A percentile compares a stretch with the other conserved stretches of the same genome.
These are phyloP conservation scores for Blastobotrys mokoenaii DNA, from an alignment of 805 yeast species.

Conservation along the genomic window DNA sequence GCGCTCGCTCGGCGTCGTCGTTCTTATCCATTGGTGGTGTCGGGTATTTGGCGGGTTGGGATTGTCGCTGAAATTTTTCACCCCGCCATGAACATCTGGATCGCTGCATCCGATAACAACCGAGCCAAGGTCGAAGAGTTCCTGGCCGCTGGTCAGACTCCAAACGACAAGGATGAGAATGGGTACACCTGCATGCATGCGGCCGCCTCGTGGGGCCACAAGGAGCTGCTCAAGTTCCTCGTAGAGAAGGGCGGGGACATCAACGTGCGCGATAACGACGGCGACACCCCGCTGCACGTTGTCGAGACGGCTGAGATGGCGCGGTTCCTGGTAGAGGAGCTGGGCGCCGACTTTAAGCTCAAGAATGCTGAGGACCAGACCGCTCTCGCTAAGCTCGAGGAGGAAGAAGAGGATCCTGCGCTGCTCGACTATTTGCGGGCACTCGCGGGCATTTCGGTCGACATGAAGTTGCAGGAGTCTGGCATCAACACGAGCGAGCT, in stretches of 20 bases:
- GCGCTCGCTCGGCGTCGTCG: not conserved
- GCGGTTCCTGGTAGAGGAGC: slow-evolving; percentile 52
- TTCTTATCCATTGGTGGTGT: not conserved
- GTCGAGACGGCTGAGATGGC: slow-evolving; percentile 68
- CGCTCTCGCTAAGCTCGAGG: slow-evolving; percentile 62
- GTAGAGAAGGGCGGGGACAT: slow-evolving; percentile 64
- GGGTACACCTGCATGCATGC: slow-evolving; percentile 98
- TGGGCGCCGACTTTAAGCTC: slow-evolving; percentile 55
- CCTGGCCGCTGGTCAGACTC: slow-evolving; percentile 44
- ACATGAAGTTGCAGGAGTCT: slow-evolving; percentile 6
- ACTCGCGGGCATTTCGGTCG: slow-evolving; percentile 27
- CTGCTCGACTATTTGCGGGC: slow-evolving; percentile 53
- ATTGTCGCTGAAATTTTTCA: not conserved
- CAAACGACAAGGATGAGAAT: slow-evolving; percentile 77
- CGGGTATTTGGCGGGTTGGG: not conserved
- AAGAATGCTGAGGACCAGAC: slow-evolving; percentile 71
- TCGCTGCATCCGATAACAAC: slow-evolving; percentile 86
- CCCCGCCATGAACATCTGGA: slow-evolving; percentile 64
- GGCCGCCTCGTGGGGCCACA: slow-evolving; percentile 88
- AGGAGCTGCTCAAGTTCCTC: slow-evolving; percentile 52
- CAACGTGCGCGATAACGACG: slow-evolving; percentile 77
- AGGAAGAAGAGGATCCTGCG: slow-evolving; percentile 81
- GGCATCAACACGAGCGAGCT: slow-evolving; percentile 3
- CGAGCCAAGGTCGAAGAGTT: slow-evolving; percentile 46
- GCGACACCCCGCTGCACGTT: slow-evolving; percentile 93